Base-by-base conservation (phyloP, 2,329 filamentous ascomycete genomes). In the Macroventuria anomochaeta region DNA sequence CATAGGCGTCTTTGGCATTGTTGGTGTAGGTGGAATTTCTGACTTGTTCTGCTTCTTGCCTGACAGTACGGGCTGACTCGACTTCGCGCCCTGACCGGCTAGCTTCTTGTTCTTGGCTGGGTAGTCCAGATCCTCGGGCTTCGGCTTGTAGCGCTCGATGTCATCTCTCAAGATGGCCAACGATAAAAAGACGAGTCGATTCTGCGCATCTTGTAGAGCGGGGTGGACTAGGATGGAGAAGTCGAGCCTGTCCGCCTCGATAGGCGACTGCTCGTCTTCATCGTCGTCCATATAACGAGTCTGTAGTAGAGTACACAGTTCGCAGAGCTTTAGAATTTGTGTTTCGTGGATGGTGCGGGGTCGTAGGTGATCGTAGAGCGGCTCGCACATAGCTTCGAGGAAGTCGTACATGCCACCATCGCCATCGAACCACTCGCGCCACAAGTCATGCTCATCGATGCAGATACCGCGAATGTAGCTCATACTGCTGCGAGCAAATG, bases 301-400 rank as follows among this genome's bases (percentile, higher is more conserved):
- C 68, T 89, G 86, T 6, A 89, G 78, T 23, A 88, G 74, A 6
- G 84, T 85, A 64, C 86, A 88, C 1, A 89, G 77, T 64, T 88
- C 86, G 68, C 86, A 88, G 2, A 89, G 78, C 65, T 85, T 87
- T 44, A 87, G 76, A 21, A 89, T 79, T 58, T 87, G 84, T 12
- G 81, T 86, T 67, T 89, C 86, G 57, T 86, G 85, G 53, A 88
- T 87, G 15, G 85, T 87, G 37, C 83, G 79, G 7, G 86, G 86
- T 43, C 85, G 79, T 21, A 89, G 75, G 63, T 88, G 80, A 62
- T 89, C 86, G 63, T 88, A 88, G 23, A 89, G 76, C 2, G 86
- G 86, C 68, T 89, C 86, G 67, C 85, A 87, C 39, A 89, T 77
- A 15, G 84, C 81, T 68, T 89, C 86, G 1, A 89, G 75, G 58